phyloP scores from a whole-genome alignment of 2,329 filamentous ascomycete species.

The Penicillium fuscoglaucum region DNA sequence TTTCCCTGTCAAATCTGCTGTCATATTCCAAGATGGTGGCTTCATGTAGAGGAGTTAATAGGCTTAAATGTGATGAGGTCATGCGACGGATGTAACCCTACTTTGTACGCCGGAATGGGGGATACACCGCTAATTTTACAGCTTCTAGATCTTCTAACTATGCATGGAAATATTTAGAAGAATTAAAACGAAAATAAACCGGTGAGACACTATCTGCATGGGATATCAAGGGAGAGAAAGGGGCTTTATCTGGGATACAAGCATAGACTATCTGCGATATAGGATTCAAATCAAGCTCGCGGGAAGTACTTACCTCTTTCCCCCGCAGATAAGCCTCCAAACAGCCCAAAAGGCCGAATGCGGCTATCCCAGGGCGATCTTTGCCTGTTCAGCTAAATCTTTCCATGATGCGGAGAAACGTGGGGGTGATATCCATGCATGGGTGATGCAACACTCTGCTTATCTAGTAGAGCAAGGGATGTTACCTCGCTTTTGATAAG shows the following conservation, averaged over 20 bases:
- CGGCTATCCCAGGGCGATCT: conserved; percentile 19
- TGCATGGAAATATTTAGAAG: not conserved
- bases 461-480: conserved; percentile 23
- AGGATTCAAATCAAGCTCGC: not conserved
- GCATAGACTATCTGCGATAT: not conserved
- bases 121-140: not conserved
- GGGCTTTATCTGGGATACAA: not conserved
- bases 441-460: conserved; percentile 23
- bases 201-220: conserved; percentile 1
- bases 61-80: conserved; percentile 6
- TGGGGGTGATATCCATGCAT: conserved; percentile 21
- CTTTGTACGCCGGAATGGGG: not conserved
- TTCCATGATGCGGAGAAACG: conserved; percentile 25
- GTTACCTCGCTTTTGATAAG: conserved; percentile 15
- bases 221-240: not conserved
- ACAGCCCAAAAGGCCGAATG: conserved; percentile 10
- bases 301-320: not conserved
- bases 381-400: conserved; percentile 5
- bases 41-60: not conserved
- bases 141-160: not conserved
- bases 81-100: conserved; percentile 10
- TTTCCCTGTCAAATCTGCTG: not conserved
- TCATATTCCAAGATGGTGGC: not conserved
- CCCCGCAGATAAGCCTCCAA: conserved; percentile 5
- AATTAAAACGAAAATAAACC: not conserved